Conservation (phyloP, 257 asterid genomes). For the Solanum etuberosum region DNA sequence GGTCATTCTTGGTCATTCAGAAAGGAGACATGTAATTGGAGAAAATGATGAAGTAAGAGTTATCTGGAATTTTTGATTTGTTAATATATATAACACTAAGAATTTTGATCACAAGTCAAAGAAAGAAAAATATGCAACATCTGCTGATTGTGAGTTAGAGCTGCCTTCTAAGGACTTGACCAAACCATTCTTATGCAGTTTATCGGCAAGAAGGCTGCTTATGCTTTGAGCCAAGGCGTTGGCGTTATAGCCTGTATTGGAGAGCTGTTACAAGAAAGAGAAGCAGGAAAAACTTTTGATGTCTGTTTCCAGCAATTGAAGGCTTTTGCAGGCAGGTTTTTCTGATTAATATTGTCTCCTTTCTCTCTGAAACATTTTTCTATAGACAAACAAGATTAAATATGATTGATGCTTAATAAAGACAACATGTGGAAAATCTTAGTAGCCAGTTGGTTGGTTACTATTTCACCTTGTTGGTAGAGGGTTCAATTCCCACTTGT, state of each 20-base stretch:
- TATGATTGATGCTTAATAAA: not conserved
- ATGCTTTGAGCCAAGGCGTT: conserved; percentile 82
- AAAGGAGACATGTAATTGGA: conserved; percentile 84
- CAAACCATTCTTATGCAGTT: conserved; percentile 33
- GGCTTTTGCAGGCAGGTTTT: conserved; percentile 65
- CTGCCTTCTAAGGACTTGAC: not conserved
- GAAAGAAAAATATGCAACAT: not conserved
- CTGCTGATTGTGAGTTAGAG: not conserved
- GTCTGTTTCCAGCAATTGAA: conserved; percentile 84
- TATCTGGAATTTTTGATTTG: not conserved
- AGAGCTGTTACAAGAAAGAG: conserved; percentile 89
- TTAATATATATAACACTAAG: not conserved
- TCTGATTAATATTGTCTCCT: not conserved
- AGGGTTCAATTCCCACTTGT: not conserved
- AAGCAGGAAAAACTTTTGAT: conserved; percentile 92
- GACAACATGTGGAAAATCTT: not conserved
- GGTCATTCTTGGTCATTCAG: conserved; percentile 98
- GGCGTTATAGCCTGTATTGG: conserved; percentile 97
- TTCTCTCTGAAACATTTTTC: not conserved
- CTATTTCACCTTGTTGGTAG: not conserved
- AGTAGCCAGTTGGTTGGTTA: not conserved
- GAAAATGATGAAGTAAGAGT: conserved; percentile 71
- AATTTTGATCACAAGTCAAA: not conserved
- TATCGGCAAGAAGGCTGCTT: conserved; percentile 95
- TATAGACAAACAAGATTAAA: not conserved